Conservation (phyloP, 805 yeast genomes). For the Ogataea philodendri region DNA sequence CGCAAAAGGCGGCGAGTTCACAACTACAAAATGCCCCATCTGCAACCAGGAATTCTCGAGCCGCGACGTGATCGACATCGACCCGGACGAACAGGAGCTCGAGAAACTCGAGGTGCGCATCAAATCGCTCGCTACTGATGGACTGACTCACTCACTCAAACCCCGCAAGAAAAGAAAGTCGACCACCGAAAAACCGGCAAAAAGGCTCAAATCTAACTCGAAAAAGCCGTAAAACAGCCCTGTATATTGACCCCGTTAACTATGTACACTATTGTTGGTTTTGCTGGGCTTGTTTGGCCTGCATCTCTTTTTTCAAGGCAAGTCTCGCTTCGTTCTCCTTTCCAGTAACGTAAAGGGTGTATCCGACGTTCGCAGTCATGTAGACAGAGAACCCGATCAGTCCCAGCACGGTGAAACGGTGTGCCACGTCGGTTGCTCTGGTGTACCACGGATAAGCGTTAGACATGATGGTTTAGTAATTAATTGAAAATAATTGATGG, state of each 20-base stretch:
- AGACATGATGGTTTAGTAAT: conserved; percentile 35
- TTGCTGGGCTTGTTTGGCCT: conserved; percentile 28
- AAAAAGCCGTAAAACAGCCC: conserved; percentile 4
- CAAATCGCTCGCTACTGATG: conserved; percentile 19
- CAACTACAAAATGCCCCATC: conserved; percentile 37
- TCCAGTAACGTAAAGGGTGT: conserved; percentile 52
- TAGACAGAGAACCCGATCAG: conserved; percentile 53
- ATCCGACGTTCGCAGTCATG: conserved; percentile 51
- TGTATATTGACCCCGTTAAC: conserved; percentile 3
- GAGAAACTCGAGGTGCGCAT: conserved; percentile 17
- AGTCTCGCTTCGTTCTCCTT: conserved; percentile 47
- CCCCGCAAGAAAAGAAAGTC: conserved; percentile 21
- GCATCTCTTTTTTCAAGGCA: conserved; percentile 31
- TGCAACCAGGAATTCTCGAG: conserved; percentile 33
- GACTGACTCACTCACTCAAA: conserved; percentile 39
- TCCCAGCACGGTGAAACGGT: conserved; percentile 68
- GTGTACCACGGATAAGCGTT: conserved; percentile 71
- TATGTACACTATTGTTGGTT: conserved; percentile 15
- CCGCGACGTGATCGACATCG: conserved; percentile 36
- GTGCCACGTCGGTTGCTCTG: conserved; percentile 66
- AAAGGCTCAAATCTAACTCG: conserved; percentile 5
- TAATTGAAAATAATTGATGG: conserved; percentile 4
- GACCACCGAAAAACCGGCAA: conserved; percentile 1
- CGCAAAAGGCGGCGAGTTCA: background rate
- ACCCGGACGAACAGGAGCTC: conserved; percentile 16